Evolutionary conservation across 352 stramenopile species (phyloP), one percentile per base, ranked within the genome.

Genomic region (Bremia lactucae): DNA sequence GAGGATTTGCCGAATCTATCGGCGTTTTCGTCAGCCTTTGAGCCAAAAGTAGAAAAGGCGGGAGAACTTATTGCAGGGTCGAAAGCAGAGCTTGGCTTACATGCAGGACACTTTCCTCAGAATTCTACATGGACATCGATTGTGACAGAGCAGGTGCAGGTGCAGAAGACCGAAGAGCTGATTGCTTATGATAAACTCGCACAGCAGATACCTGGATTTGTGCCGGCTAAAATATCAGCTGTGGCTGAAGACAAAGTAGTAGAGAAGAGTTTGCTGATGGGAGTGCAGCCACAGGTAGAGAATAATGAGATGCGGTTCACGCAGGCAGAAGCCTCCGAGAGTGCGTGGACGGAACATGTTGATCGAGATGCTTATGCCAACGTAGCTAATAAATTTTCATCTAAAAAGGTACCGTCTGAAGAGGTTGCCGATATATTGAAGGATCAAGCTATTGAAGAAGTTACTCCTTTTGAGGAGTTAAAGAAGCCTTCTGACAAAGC

Each of bases 1-100:
- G 42, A 72, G 26, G 46, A 68, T 31, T 15, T 55, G 31, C 45
- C 39, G 10, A 15, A 65, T 7, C 25, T 23, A 2, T 35, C 45
- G 0, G 29, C 37, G n/a, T 50, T 57, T 8, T 33, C 53, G 3
- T 31, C 58, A 14, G 53, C 43, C 4, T 60, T 52, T 45, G 52
- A 55, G 20, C 36, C 53, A 2, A 15, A 52, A 46, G 11, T 15
- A 52, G 21, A 24, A 62, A 36, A 25, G 23, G 4, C 18, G 33
- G 6, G 25, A 31, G n/a, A 18, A 41, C 5, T 29, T 34, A 6
- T 64, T n/a, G n/a, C 56, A 16, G 35, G 48, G 1, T 63, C 52
- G 60, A 56, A 25, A 5, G 14, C 45, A 13, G 35, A 31, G 13
- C 33, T 39, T 33, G 13, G 34, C 26, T 25, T 18, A 23, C 24